phyloP scores from a whole-genome alignment of 495 filamentous ascomycete genomes.

The Lasiosphaeris hirsuta region DNA sequence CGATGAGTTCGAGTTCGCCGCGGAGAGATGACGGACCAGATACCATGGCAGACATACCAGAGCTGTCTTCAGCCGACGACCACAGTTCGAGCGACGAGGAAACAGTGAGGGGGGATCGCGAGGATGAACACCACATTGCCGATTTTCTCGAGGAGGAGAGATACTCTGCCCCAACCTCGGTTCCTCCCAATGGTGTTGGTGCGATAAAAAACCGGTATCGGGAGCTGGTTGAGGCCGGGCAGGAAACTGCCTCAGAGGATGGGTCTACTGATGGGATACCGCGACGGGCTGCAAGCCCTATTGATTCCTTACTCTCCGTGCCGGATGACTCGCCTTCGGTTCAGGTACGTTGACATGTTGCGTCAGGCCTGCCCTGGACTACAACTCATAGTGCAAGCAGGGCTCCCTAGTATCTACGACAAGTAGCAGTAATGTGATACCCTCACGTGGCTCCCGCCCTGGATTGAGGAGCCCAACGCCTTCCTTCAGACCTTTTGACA shows the following conservation, averaged over 20 bases:
- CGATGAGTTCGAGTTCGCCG: conserved; percentile 50
- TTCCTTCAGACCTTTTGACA: conserved; percentile 87
- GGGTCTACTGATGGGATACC: conserved; percentile 41
- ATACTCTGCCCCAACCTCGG: conserved; percentile 21
- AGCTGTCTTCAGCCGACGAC: conserved; percentile 31
- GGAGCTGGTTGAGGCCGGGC: conserved; percentile 35
- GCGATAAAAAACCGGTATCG: conserved; percentile 46
- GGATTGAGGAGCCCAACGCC: conserved; percentile 61
- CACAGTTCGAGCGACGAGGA: conserved; percentile 43
- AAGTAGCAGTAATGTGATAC: conserved; percentile 62
- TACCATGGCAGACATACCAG: conserved; percentile 41
- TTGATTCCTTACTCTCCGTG: conserved; percentile 57
- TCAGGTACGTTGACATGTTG: conserved; percentile 56
- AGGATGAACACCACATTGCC: conserved; percentile 37
- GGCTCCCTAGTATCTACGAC: conserved; percentile 78
- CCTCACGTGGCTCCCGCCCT: conserved; percentile 44
- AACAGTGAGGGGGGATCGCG: conserved; percentile 40
- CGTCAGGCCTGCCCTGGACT: conserved; percentile 9
- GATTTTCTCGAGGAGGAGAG: conserved; percentile 40
- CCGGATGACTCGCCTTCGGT: conserved; percentile 89
- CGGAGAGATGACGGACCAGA: conserved; percentile 46
- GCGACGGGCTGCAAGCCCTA: conserved; percentile 42
- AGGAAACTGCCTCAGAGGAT: conserved; percentile 46
- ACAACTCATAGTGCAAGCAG: conserved; percentile 44
- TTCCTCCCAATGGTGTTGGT: conserved; percentile 28